These are phyloP conservation scores for Guadua angustifolia DNA, from an alignment of 176 grass and related monocot genomes.

Conservation along the genomic window DNA sequence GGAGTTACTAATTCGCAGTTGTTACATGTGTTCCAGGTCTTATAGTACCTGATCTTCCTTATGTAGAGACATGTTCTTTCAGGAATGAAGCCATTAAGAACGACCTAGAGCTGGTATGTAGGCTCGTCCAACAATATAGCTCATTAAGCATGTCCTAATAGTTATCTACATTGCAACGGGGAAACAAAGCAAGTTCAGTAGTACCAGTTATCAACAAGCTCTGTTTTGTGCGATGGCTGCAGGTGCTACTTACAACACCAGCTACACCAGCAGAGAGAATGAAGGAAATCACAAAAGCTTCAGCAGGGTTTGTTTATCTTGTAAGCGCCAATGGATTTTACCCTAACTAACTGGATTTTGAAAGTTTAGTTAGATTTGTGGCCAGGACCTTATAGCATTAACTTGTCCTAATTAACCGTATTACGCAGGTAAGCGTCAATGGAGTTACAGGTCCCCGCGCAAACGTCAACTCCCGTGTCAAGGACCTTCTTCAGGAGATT, in stretches of 20 bases:
- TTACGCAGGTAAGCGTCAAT: conserved; percentile 48
- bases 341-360: too few species aligned
- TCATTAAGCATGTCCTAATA: too few species aligned
- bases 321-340: conserved; percentile 42
- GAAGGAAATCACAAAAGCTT: conserved; percentile 53
- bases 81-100: conserved; percentile 63
- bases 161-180: too few species aligned
- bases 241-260: conserved; percentile 72
- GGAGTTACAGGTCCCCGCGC: conserved; percentile 64
- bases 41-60: conserved; percentile 75
- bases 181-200: too few species aligned
- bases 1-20: not conserved
- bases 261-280: conserved; percentile 57
- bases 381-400: not conserved
- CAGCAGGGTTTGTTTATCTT: conserved; percentile 69
- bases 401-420: not conserved
- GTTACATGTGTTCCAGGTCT: conserved; percentile 51
- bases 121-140: not conserved
- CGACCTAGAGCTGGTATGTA: conserved; percentile 68
- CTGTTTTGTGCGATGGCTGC: not conserved
- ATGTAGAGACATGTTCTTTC: conserved; percentile 42
- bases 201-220: too few species aligned
- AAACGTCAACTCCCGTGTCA: conserved; percentile 47
- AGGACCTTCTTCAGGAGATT: conserved; percentile 59
- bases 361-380: not conserved